These are phyloP conservation scores for Secale cereale DNA, from an alignment of 176 grass and related monocot genomes.

Conservation along the genomic window DNA sequence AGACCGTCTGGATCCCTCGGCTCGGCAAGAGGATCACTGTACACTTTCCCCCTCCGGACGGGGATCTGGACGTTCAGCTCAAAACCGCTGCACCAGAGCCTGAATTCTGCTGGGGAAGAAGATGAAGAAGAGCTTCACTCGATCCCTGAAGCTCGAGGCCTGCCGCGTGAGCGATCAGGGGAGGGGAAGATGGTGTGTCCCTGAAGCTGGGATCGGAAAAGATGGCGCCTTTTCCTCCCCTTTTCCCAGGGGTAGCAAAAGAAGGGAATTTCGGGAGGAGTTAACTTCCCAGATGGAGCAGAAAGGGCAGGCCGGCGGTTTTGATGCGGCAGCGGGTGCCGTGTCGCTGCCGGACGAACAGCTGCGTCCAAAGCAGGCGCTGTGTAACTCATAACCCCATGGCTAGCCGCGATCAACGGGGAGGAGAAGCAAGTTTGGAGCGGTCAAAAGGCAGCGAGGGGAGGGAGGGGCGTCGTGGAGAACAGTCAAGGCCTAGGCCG, in stretches of 20 bases:
- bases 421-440: not conserved
- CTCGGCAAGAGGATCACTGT: not conserved
- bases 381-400: not conserved
- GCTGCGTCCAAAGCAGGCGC: not conserved
- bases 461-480: not conserved
- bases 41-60: not conserved
- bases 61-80: not conserved
- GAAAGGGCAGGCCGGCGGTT: not conserved
- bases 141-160: not conserved
- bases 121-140: not conserved
- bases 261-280: not conserved
- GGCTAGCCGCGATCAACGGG: not conserved
- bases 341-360: not conserved
- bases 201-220: conserved; percentile 12
- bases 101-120: not conserved
- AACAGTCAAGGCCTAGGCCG: conserved; percentile 2
- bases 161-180: not conserved
- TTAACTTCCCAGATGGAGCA: not conserved
- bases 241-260: not conserved
- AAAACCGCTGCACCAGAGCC: too few relatives aligned
- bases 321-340: not conserved
- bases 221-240: not conserved
- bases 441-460: not conserved
- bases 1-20: too few relatives aligned
- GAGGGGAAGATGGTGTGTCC: not conserved